phyloP scores from a whole-genome alignment of 2,329 filamentous ascomycete species.

The Biscogniauxia sp. region DNA sequence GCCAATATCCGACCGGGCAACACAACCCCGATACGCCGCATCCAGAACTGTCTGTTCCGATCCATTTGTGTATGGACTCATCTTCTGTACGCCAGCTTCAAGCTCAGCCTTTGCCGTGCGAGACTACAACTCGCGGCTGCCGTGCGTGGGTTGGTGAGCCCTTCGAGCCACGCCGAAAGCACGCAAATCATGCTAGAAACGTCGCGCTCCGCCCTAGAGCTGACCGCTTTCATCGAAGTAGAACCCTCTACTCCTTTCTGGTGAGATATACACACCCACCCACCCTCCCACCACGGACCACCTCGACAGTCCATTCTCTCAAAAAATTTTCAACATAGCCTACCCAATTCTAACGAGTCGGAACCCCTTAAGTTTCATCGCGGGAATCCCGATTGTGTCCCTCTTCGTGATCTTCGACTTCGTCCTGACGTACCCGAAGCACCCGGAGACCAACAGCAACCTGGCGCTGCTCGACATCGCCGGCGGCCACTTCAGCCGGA shows the following conservation, averaged over 20 bases:
- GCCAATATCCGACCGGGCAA: constrained; percentile 16
- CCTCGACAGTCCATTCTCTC: no score
- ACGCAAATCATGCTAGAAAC: constrained; percentile 22
- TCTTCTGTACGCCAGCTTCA: constrained; percentile 30
- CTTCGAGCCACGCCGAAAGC: constrained; percentile 11
- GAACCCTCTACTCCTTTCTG: no score
- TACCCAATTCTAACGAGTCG: no score
- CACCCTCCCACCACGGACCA: no score
- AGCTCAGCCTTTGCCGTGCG: constrained; percentile 27
- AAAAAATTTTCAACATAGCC: no score
- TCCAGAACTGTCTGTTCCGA: constrained; percentile 9
- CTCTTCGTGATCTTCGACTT: constrained; percentile 19
- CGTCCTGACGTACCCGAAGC: constrained; percentile 17
- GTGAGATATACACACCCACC: no score
- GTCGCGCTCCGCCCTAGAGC: constrained; percentile 28
- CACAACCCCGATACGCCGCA: constrained; percentile 11
- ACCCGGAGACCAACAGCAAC: constrained; percentile 27
- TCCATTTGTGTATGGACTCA: constrained; percentile 19
- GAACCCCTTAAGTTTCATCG: constrained; percentile 13
- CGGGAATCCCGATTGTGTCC: constrained; percentile 16
- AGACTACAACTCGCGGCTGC: constrained; percentile 20
- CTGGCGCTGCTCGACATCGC: constrained; percentile 40
- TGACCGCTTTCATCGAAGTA: constrained; percentile 2
- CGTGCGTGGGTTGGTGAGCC: constrained; percentile 5
- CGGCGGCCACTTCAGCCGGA: constrained; percentile 41